Base-by-base conservation (phyloP, 805 yeast species). In the Saccharomycopsis babjevae region DNA sequence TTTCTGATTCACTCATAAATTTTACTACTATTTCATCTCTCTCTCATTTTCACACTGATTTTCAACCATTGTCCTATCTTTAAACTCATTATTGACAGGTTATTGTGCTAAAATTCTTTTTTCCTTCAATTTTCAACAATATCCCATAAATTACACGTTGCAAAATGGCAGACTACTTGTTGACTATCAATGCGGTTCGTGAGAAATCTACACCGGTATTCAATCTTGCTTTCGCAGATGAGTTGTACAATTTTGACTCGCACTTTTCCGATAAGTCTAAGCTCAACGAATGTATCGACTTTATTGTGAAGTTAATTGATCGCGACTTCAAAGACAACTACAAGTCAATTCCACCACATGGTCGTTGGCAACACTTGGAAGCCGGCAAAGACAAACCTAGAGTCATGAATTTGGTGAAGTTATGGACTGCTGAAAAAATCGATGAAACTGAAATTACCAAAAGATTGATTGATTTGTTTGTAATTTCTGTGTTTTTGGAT, bases 341-440 rank as follows among this genome's bases (percentile, higher is more conserved):
- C 40, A 67, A 69, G 2, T 64, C 69, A 1, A 84, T 84, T 59
- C 88, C 89, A 3, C 83, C 85, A 8, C 88, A 84, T 69, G 88
- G 88, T 1, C 74, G 89, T 60, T 83, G 84, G 81, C 86, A 83
- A 66, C 88, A 84, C 68, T 76, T 84, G 67, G 82, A 83, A 66
- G 81, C 78, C 39, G 80, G 81, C 43, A 77, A 74, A n/a, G 68
- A 66, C 36, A 67, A 68, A 39, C 69, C 69, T 18, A 76, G 88
- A 50, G 73, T 83, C 50, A 78, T 76, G 20, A 61, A 65, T 1
- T 67, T 83, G 61, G 75, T 83, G 32, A 67, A 63, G 1, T 61
- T 67, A 34, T 79, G 83, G 78, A 60, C 70, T 40, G 39, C 60
- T 22, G 20, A 39, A 4, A 55, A 62, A 2, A 62, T 70, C 28